Conservation (phyloP, 1,139 yeast species). For the Geotrichum macrosporum region DNA sequence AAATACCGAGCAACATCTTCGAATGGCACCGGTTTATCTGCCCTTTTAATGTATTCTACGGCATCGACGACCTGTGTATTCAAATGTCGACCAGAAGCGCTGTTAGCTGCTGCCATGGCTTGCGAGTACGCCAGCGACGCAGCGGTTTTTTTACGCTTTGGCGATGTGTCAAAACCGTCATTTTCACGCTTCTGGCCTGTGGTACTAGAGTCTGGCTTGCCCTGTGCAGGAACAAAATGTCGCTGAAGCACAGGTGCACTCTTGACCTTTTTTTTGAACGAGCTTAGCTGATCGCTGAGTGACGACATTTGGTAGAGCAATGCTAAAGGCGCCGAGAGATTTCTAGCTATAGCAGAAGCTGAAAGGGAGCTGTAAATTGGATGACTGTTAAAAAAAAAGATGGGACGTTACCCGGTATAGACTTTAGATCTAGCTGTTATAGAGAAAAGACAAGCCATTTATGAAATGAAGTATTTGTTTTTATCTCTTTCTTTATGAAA, state of each 20-base stretch:
- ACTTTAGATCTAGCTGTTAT: too few species aligned
- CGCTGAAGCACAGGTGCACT: constrained; percentile 50
- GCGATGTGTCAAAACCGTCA: constrained; percentile 27
- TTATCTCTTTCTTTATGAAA: too few species aligned
- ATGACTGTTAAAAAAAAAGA: too few species aligned
- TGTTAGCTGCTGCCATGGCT: constrained; percentile 32
- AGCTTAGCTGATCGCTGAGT: constrained; percentile 48
- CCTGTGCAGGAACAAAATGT: constrained; percentile 29
- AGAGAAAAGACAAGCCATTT: too few species aligned
- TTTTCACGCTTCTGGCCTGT: constrained; percentile 24
- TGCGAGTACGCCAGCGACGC: constrained; percentile 9
- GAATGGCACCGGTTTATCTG: constrained; percentile 65
- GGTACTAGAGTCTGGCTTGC: constrained; percentile 19
- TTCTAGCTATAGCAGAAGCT: not conserved
- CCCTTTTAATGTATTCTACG: constrained; percentile 71
- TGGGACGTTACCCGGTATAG: too few species aligned
- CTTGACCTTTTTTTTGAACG: constrained; percentile 56
- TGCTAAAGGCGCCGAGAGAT: not conserved
- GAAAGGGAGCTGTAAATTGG: too few species aligned
- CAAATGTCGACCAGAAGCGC: constrained; percentile 55
- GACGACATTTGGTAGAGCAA: too few species aligned
- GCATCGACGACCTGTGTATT: constrained; percentile 82
- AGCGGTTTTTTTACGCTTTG: constrained; percentile 18
- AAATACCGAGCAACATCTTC: constrained; percentile 58
- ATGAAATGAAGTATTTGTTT: too few species aligned